Base-by-base conservation (phyloP, 257 asterid genomes). In the Voacanga thouarsii region DNA sequence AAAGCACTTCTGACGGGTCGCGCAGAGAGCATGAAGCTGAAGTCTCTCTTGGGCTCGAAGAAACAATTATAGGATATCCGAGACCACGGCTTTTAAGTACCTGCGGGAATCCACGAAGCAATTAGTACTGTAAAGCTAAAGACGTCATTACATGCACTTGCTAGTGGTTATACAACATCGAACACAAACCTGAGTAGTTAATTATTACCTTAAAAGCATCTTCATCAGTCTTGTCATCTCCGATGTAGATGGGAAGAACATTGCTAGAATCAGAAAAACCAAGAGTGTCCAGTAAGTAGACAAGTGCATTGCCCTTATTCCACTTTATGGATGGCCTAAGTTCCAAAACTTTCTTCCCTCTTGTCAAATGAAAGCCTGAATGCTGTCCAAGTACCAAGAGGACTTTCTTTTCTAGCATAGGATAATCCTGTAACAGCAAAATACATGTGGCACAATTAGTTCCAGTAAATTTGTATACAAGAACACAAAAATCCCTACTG, bases 191-290 rank as follows among this genome's bases (percentile, higher is more conserved):
- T 12, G 41, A 44, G 3, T 18, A 69, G 24, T 44, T 64, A 28
- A 7, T 67, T 67, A 3, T 37, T 72, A 93, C 98, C 97, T 89
- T 87, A 66, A 94, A 94, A 3, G 96, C 98, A 73, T 94, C 98
- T 85, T 94, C 98, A 21, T 94, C 98, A 10, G 97, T 90, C 76
- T 75, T 86, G 80, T 94, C 98, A 66, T 92, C 98, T 7, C 98
- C 97, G 0, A 94, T 84, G 70, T 89, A 94, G 50, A 94, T 44
- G 0, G 98, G 94, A 75, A 92, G 71, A 79, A 90, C 94, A 28
- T 82, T 72, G 75, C 37, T 49, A 3, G 89, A 87, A 47, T 85
- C 63, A 3, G 89, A 63, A 64, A 89, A 86, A 0, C 97, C 97
- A 12, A 91, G 79, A 4, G 91, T 87, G 45, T 92, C 85, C 1